Percentiles rank a stretch among this genome's conserved stretches.
phyloP scores from a whole-genome alignment of 257 asterid genomes.

The Thymus mandschuricus region DNA sequence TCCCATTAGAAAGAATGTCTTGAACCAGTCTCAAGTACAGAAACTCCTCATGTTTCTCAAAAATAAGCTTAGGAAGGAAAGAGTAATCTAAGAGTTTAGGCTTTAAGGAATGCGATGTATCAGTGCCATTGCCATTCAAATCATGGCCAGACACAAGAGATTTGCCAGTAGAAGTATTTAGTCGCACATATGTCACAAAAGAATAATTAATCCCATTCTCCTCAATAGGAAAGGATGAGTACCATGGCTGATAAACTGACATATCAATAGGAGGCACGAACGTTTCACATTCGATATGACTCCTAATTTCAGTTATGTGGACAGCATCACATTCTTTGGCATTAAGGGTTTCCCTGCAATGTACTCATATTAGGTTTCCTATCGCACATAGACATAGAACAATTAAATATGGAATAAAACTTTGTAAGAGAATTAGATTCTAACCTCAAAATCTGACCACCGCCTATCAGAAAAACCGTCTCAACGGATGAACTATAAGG shows the following conservation, averaged over 20 bases:
- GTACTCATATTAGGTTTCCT: constrained; percentile 10
- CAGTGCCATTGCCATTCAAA: constrained; percentile 27
- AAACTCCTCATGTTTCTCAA: constrained; percentile 88
- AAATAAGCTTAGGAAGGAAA: constrained; percentile 72
- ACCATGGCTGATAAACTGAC: constrained; percentile 86
- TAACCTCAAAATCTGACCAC: constrained; percentile 90
- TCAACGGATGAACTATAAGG: constrained; percentile 68
- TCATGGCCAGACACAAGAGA: constrained; percentile 22
- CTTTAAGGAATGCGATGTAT: constrained; percentile 39
- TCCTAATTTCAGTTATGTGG: constrained; percentile 79
- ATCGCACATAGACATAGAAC: not conserved
- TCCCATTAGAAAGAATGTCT: constrained; percentile 81
- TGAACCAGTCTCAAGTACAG: constrained; percentile 75
- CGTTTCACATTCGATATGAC: constrained; percentile 75
- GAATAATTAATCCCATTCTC: constrained; percentile 64
- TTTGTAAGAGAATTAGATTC: constrained; percentile 4
- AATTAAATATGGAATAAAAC: not conserved
- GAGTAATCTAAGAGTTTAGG: constrained; percentile 52
- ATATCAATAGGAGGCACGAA: constrained; percentile 76
- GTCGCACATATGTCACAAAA: constrained; percentile 76
- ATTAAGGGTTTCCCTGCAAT: constrained; percentile 84
- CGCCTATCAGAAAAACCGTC: constrained; percentile 88
- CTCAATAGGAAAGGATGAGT: constrained; percentile 63
- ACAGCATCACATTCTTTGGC: constrained; percentile 82
- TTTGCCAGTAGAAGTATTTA: constrained; percentile 37